Conservation (phyloP, 2,329 filamentous ascomycete genomes). For the Pezicula radicicola region DNA sequence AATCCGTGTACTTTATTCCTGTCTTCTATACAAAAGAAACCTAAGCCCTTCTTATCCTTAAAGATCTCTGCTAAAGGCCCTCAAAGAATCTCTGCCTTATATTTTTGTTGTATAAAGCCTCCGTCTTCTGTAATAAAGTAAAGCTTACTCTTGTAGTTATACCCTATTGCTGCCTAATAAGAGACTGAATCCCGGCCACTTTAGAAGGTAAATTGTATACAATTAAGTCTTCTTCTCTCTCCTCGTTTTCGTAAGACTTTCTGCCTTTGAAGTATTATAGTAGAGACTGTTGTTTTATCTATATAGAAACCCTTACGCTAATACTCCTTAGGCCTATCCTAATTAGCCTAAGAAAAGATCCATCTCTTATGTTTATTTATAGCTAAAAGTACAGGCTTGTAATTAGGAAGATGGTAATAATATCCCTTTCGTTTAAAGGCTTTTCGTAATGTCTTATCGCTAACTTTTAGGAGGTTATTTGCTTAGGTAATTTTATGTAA, state of each 20-base stretch:
- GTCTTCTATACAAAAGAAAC: too few species aligned
- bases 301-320: not conserved
- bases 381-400: constrained; percentile 4
- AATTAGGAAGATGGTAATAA: constrained; percentile 8
- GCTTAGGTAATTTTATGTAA: too few species aligned
- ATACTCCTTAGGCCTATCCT: constrained; percentile 6
- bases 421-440: constrained; percentile 9
- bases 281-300: constrained; percentile 4
- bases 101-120: constrained; percentile 14
- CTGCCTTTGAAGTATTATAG: constrained; percentile 2
- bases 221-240: constrained; percentile 7
- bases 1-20: too few species aligned
- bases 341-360: constrained; percentile 10
- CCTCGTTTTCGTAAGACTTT: constrained; percentile 6
- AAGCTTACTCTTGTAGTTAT: constrained; percentile 11
- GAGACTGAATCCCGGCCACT: constrained; percentile 4
- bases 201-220: constrained; percentile 10
- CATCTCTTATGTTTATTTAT: constrained; percentile 5
- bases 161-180: constrained; percentile 9
- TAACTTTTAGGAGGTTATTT: too few species aligned
- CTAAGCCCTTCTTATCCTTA: too few species aligned
- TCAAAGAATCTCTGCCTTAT: constrained; percentile 8
- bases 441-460: too few species aligned
- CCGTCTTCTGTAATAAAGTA: constrained; percentile 1
- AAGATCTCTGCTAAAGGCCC: too few species aligned